A percentile compares a stretch with the other conserved stretches of the same genome.
These are phyloP conservation scores for Termitomyces sp. DNA, from an alignment of 768 basidiomycete genomes.

Conservation along the genomic window DNA sequence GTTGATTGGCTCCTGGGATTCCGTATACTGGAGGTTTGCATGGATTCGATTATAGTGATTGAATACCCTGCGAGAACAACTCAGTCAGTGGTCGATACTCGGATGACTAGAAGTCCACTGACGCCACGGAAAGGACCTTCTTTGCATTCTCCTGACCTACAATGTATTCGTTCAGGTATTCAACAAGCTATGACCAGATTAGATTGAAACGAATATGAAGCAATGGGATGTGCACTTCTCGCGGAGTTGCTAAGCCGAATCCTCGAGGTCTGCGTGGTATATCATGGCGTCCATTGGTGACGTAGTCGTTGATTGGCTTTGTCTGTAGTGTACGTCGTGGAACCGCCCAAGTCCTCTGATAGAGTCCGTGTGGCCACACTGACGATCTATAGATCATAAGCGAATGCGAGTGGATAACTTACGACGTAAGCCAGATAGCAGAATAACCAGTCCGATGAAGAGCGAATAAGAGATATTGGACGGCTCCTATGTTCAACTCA, in stretches of 20 bases:
- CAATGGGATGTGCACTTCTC: conserved; percentile 29
- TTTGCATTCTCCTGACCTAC: conserved; percentile 92
- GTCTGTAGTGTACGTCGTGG: conserved; percentile 42
- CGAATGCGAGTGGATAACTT: neutral
- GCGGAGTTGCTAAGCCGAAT: conserved; percentile 51
- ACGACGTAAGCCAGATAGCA: neutral
- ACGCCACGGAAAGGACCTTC: conserved; percentile 93
- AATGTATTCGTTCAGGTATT: conserved; percentile 85
- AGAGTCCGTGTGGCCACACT: conserved; percentile 17
- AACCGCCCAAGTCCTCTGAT: conserved; percentile 18
- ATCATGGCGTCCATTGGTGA: conserved; percentile 23
- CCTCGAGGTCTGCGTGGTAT: conserved; percentile 34
- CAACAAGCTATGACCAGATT: conserved; percentile 52
- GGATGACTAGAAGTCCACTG: conserved; percentile 26
- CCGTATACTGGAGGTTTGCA: conserved; percentile 53
- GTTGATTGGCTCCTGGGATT: conserved; percentile 25
- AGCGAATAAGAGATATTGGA: neutral
- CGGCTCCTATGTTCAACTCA: neutral
- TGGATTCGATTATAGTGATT: conserved; percentile 91
- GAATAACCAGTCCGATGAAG: neutral
- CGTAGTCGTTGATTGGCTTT: conserved; percentile 47
- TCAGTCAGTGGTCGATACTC: neutral
- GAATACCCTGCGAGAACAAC: conserved; percentile 57
- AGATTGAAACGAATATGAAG: neutral
- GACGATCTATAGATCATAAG: conserved; percentile 13